Evolutionary conservation across 73 alveolate genomes (phyloP).

Genomic region (Urostyla sp.): DNA sequence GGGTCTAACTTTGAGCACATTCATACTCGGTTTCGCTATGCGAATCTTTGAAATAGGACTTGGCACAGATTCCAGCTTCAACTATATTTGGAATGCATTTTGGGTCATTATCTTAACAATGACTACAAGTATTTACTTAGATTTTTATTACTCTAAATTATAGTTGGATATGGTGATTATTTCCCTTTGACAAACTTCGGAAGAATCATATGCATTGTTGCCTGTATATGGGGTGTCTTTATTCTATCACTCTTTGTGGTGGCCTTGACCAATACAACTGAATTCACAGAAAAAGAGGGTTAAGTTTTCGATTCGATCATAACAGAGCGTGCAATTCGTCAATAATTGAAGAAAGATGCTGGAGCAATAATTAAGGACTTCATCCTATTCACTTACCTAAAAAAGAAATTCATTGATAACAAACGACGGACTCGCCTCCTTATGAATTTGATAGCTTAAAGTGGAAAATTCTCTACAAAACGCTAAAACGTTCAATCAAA

Average conservation of each 20-base stretch:
- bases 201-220: conserved; percentile 51
- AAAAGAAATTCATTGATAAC: conserved; percentile 42
- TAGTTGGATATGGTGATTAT: conserved; percentile 68
- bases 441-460: conserved; percentile 40
- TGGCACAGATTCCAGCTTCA: conserved; percentile 23
- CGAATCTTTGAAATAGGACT: conserved; percentile 52
- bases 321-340: conserved; percentile 28
- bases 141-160: neutral
- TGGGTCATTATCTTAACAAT: conserved; percentile 68
- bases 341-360: conserved; percentile 51
- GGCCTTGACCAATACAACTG: conserved; percentile 65
- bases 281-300: conserved; percentile 59
- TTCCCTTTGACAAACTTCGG: conserved; percentile 64
- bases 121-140: conserved; percentile 31
- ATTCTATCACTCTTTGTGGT: conserved; percentile 55
- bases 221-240: conserved; percentile 55
- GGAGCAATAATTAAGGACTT: conserved; percentile 51
- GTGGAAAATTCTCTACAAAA: conserved; percentile 47
- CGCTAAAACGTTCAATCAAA: conserved; percentile 40
- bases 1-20: conserved; percentile 36
- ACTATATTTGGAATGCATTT: conserved; percentile 63
- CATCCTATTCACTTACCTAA: conserved; percentile 15
- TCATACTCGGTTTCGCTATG: conserved; percentile 59
- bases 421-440: conserved; percentile 39
- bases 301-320: conserved; percentile 47